Base-by-base conservation (phyloP, 1,284 basidiomycete species). In the Cystobasidium pallidum region DNA sequence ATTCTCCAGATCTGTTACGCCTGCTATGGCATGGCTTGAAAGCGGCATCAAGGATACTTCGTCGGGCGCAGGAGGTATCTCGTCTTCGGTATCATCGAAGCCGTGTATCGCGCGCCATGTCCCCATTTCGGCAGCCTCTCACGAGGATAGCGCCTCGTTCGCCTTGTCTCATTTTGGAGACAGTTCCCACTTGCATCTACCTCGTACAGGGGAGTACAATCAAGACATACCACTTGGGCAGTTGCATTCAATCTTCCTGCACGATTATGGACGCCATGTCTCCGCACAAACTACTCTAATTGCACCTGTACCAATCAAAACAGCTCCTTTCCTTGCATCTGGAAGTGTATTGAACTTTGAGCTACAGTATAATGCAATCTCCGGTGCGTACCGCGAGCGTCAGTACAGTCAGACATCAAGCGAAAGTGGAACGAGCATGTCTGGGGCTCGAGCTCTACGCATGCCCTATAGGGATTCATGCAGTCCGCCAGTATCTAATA, bases 381-480 rank as follows among this genome's bases (percentile, higher is more conserved):
- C 49, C 2, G 7, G 7, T 8, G 49, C 49, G 7, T 51, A 51
- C 24, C 49, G 21, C 24, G 49, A 51, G 24, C 54, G 54, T 19
- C 54, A 57, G 4, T 57, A 57, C 19, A 57, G 54, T 19, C 19
- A n/a, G n/a, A 34, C 54, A 36, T 57, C 54, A 34, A 36, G 15
- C n/a, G 10, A 30, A 1, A 57, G 54, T 32, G 30, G 10, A 3
- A 17, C 54, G 17, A 36, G 30, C 21, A 15, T 57, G n/a, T 32
- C 54, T 57, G 54, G 30, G 4, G 34, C 36, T 28, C 54, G 54
- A 57, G 30, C 7, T n/a, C 54, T 34, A 21, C 32, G 36, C 15
- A 57, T 34, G 54, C 54, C 28, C 4, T 57, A 57, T 34, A 15
- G 54, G 21, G 54, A 57, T 36, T 32, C 28, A 36, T 34, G 21